These are phyloP conservation scores for Mycena rebaudengoi DNA, from an alignment of 768 basidiomycete genomes.

Conservation along the genomic window DNA sequence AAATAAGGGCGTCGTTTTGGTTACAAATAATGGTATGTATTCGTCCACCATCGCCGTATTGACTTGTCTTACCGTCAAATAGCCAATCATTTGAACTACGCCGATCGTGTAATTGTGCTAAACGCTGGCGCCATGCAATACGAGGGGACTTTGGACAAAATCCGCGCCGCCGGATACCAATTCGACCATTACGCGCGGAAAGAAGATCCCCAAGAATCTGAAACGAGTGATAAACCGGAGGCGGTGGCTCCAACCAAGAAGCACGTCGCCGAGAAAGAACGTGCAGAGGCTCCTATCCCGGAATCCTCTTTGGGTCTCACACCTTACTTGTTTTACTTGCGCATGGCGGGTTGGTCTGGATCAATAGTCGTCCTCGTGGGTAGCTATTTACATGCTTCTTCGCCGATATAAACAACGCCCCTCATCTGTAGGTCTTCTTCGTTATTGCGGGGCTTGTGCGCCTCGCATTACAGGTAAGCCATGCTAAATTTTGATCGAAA, in stretches of 20 bases:
- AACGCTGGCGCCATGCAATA: conserved; percentile 65
- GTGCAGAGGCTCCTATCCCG: not conserved
- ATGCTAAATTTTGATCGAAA: not conserved
- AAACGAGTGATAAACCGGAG: not conserved
- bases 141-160: conserved; percentile 60
- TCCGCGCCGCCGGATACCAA: conserved; percentile 37
- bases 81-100: conserved; percentile 62
- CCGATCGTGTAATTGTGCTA: conserved; percentile 65
- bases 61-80: conserved; percentile 49
- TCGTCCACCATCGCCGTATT: conserved; percentile 28
- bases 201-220: not conserved
- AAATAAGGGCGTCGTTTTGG: conserved; percentile 1
- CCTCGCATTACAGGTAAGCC: not conserved
- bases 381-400: not conserved
- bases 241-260: not conserved
- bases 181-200: not conserved
- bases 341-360: conserved; percentile 5
- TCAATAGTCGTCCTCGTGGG: not conserved
- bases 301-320: conserved; percentile 1
- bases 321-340: conserved; percentile 12
- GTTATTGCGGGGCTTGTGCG: not conserved
- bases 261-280: conserved; percentile 6
- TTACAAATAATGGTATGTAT: conserved; percentile 7
- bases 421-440: not conserved
- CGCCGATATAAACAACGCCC: not conserved